These are phyloP conservation scores for Vishniacozyma victoriae DNA, from an alignment of 768 basidiomycete species.

Conservation along the genomic window DNA sequence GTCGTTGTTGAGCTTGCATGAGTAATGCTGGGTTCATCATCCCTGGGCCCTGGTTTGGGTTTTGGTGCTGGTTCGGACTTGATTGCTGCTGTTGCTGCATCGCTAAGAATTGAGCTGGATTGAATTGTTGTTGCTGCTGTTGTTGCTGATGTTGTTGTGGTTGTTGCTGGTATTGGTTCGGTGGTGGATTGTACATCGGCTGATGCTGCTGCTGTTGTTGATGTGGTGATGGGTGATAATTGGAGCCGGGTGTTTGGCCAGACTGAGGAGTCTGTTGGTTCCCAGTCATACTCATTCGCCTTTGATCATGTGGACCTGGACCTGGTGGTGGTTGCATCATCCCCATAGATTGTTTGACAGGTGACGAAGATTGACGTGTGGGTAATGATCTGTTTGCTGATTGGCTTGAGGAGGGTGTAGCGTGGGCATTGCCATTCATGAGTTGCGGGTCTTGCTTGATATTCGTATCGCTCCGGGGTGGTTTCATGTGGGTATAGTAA, in stretches of 20 bases:
- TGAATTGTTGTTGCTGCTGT: neutral
- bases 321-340: neutral
- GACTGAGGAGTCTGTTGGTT: neutral
- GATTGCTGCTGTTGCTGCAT: neutral
- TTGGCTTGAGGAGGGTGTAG: neutral
- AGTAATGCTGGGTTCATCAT: too few relatives aligned
- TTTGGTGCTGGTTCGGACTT: neutral
- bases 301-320: neutral
- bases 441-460: neutral
- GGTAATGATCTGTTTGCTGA: neutral
- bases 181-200: neutral
- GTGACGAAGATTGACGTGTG: neutral
- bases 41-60: neutral
- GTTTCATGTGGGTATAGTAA: slow-evolving; percentile 29
- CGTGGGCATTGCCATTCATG: neutral
- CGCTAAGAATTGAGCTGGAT: neutral
- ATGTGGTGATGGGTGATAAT: too few relatives aligned
- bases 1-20: neutral
- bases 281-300: neutral
- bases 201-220: neutral
- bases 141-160: neutral
- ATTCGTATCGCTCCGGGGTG: slow-evolving; percentile 2
- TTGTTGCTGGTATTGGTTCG: too few relatives aligned
- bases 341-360: neutral
- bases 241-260: too few relatives aligned